Percentiles rank a stretch among this genome's conserved stretches.
phyloP scores from a whole-genome alignment of 148 eudicot genomes.

The Spergularia marina region DNA sequence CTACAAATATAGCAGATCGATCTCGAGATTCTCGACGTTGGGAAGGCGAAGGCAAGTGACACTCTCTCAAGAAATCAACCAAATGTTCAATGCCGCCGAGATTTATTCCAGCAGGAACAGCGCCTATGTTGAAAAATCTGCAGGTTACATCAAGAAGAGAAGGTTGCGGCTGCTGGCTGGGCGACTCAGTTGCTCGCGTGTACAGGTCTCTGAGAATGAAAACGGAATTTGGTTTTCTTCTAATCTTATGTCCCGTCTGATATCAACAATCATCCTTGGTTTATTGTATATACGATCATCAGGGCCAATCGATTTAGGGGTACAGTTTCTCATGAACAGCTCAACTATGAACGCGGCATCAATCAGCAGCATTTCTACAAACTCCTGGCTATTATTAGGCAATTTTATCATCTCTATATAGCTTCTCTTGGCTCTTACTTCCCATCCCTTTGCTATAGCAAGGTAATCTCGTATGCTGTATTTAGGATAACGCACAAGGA shows the following conservation, averaged over 20 bases:
- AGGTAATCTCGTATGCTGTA: not conserved
- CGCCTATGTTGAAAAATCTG: not conserved
- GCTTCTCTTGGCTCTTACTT: not conserved
- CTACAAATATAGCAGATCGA: no score
- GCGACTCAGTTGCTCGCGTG: not conserved
- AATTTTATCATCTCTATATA: conserved; percentile 15
- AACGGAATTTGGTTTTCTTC: conserved; percentile 28
- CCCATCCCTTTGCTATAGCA: not conserved
- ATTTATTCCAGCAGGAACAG: not conserved
- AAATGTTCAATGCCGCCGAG: not conserved
- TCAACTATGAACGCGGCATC: conserved; percentile 27
- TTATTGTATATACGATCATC: conserved; percentile 16
- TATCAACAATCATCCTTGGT: conserved; percentile 11
- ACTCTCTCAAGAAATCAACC: not conserved
- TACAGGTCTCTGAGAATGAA: conserved; percentile 19
- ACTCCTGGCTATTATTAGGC: not conserved
- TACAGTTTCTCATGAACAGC: not conserved
- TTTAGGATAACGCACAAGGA: not conserved
- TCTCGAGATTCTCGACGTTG: not conserved
- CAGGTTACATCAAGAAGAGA: not conserved
- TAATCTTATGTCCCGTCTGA: conserved; percentile 17
- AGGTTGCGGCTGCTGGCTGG: not conserved
- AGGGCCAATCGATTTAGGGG: not conserved
- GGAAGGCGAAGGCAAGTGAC: not conserved
- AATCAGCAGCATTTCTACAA: conserved; percentile 21